Evolutionary conservation across 495 filamentous ascomycete species (phyloP).

Genomic region (Glutinoglossum americanum): DNA sequence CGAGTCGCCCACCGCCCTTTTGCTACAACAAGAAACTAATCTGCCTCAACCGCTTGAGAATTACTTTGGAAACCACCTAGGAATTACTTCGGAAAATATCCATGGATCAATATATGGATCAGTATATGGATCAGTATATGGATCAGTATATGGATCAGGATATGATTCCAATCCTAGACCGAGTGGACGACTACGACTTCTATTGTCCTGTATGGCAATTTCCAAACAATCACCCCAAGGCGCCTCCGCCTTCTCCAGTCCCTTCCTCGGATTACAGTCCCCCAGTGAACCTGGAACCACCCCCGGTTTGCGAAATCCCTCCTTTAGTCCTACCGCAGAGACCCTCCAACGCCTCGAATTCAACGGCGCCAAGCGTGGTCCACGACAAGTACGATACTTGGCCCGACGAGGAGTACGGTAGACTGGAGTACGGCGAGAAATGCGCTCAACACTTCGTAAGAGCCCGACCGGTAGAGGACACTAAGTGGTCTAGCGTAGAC

Average conservation of each 20-base stretch:
- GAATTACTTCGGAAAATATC: no score
- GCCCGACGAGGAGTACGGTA: background rate
- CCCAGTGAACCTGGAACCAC: background rate
- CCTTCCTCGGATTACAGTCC: background rate
- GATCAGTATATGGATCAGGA: background rate
- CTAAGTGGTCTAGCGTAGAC: background rate
- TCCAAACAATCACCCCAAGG: background rate
- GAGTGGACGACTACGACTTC: background rate
- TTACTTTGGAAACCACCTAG: no score
- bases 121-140: no score
- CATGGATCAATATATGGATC: no score
- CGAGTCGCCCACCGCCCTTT: no score
- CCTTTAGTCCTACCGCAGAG: background rate
- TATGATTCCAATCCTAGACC: background rate
- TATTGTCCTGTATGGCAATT: background rate
- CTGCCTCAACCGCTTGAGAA: no score
- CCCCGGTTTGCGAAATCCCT: background rate
- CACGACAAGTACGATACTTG: background rate
- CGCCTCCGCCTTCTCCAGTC: background rate
- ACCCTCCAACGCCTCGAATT: background rate
- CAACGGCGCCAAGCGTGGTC: background rate
- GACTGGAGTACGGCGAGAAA: background rate
- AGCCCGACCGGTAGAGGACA: background rate
- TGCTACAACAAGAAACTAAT: no score
- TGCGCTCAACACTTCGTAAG: background rate